Conservation (phyloP, 2,329 filamentous ascomycete genomes). For the Massarina eburnea region DNA sequence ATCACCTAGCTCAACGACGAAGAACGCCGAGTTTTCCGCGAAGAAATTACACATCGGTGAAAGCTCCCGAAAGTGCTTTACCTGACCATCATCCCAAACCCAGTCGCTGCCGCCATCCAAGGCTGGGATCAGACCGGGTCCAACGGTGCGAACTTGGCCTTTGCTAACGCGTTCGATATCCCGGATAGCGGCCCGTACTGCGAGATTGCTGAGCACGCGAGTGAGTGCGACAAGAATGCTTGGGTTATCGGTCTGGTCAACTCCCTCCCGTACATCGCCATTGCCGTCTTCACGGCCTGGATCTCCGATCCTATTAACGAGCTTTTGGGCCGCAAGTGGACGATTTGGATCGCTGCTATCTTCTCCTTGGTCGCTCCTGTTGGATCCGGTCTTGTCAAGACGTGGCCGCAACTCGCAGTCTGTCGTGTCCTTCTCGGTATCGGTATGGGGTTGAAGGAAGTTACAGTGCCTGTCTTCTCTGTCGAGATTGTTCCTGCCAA, state of each 20-base stretch:
- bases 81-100: conserved; percentile 67
- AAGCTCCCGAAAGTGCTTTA: conserved; percentile 59
- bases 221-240: conserved; percentile 32
- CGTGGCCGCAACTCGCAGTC: conserved; percentile 44
- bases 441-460: conserved; percentile 50
- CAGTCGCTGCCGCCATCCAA: conserved; percentile 67
- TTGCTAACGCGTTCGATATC: conserved; percentile 47
- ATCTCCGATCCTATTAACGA: conserved; percentile 35
- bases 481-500: conserved; percentile 52
- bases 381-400: conserved; percentile 38
- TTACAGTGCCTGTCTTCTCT: conserved; percentile 44
- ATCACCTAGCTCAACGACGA: conserved; percentile 63
- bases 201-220: conserved; percentile 15
- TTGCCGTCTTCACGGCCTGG: conserved; percentile 30
- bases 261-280: conserved; percentile 33
- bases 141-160: conserved; percentile 60
- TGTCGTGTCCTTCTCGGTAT: conserved; percentile 43
- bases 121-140: conserved; percentile 65
- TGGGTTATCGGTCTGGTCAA: conserved; percentile 40
- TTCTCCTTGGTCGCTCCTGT: conserved; percentile 40
- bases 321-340: conserved; percentile 31
- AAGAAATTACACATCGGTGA: conserved; percentile 67
- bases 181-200: conserved; percentile 26
- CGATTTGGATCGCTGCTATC: conserved; percentile 38
- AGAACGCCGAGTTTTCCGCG: conserved; percentile 60